These are phyloP conservation scores for Populus ilicifolia DNA, from an alignment of 345 rosid species.

Conservation along the genomic window DNA sequence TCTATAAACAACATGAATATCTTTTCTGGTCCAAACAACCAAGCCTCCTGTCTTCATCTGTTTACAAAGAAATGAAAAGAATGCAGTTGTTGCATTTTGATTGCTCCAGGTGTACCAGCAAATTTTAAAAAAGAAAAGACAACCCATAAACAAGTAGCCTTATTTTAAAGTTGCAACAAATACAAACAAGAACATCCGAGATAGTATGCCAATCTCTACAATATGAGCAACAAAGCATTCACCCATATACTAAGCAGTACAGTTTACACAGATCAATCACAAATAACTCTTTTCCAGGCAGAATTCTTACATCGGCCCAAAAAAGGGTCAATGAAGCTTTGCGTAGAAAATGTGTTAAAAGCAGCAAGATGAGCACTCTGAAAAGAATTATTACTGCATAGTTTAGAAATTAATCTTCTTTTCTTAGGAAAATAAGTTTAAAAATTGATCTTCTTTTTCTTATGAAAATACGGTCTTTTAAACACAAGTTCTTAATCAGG, in stretches of 20 bases:
- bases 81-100: neutral
- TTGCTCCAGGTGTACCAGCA: neutral
- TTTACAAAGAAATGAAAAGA: conserved; percentile 6
- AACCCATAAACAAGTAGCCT: neutral
- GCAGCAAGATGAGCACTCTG: neutral
- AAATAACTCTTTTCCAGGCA: too few relatives aligned
- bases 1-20: conserved; percentile 49
- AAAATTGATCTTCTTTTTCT: too few relatives aligned
- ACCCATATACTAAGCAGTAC: too few relatives aligned
- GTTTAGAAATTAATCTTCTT: neutral
- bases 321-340: too few relatives aligned
- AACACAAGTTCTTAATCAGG: neutral
- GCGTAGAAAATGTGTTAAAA: neutral
- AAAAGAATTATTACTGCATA: neutral
- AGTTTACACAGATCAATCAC: too few relatives aligned
- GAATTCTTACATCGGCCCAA: too few relatives aligned
- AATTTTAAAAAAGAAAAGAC: neutral
- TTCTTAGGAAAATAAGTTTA: neutral
- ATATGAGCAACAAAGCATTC: neutral
- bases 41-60: conserved; percentile 87
- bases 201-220: neutral
- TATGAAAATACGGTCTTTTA: neutral
- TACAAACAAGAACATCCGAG: neutral
- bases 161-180: neutral
- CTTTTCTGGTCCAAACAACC: conserved; percentile 74